A percentile compares a stretch with the other conserved stretches of the same genome.
These are phyloP conservation scores for Glutinoglossum americanum DNA, from an alignment of 495 filamentous ascomycete genomes.

Conservation along the genomic window DNA sequence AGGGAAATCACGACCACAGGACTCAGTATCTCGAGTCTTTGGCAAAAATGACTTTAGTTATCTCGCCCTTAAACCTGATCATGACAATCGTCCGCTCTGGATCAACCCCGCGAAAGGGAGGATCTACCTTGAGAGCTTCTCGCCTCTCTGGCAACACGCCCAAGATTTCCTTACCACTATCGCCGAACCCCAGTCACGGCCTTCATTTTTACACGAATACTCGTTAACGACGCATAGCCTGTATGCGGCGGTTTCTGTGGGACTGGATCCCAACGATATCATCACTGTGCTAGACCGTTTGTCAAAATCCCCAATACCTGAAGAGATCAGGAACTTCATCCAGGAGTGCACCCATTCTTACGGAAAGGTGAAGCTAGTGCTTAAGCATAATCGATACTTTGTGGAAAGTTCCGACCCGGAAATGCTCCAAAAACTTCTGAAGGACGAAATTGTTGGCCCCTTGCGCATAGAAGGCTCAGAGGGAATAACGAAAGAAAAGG, in stretches of 20 bases:
- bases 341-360: conserved; percentile 67
- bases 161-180: conserved; percentile 92
- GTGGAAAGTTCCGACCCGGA: conserved; percentile 75
- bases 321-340: conserved; percentile 61
- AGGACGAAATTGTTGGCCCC: conserved; percentile 46
- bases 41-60: conserved; percentile 62
- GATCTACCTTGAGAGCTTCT: conserved; percentile 93
- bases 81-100: conserved; percentile 74
- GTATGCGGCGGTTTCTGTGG: conserved; percentile 87
- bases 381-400: conserved; percentile 86
- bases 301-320: conserved; percentile 66
- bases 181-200: conserved; percentile 77
- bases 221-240: conserved; percentile 75
- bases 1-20: background rate
- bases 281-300: conserved; percentile 69
- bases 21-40: conserved; percentile 18
- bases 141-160: conserved; percentile 58
- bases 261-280: conserved; percentile 70
- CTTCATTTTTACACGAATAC: conserved; percentile 82
- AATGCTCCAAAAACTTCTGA: conserved; percentile 62
- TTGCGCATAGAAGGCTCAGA: conserved; percentile 40
- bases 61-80: conserved; percentile 65
- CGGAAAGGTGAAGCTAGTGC: conserved; percentile 84
- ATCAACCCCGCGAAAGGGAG: conserved; percentile 67
- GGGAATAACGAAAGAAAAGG: conserved; percentile 54